Base-by-base conservation (phyloP, 2,329 filamentous ascomycete species). In the Chaetomiaceae sp. region DNA sequence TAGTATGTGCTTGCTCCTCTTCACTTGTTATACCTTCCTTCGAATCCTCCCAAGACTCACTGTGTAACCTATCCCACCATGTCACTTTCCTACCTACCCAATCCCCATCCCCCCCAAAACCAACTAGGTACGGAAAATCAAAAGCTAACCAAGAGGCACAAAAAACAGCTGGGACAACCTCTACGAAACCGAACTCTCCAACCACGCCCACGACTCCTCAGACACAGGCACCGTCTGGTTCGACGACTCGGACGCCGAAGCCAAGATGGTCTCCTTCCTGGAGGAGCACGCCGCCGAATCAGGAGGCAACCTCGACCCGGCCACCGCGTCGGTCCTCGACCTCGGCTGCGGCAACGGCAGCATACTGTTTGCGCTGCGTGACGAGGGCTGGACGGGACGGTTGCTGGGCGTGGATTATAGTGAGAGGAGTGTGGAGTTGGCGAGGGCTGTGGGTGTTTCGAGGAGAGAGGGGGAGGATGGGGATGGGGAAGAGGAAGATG, bases 191-290 rank as follows among this genome's bases (percentile, higher is more conserved):
- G 86, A 93, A 68, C 74, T 89, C 47, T 66, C 72, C 54, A 92
- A 93, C 70, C 81, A 91, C 68, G 71, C 79, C 48, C 68, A 79
- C 55, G 82, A 95, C 70, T 82, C 87, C 9, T 70, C 79, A 50
- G 88, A 96, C 73, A 86, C 86, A 53, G 92, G 92, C 59, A 95
- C 90, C 25, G 83, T 93, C 62, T 99, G 93, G 93, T 99, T 99
- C 77, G 86, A 90, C 66, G 93, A 97, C 71, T 87, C 89, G 27
- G 83, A 86, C 63, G 93, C 93, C 55, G 89, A 96, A 64, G 76
- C 83, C 55, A 91, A 91, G 64, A 82, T 95, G 53, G 70, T 95
- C 20, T 68, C 73, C 9, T 90, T 86, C 66, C 78, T 95, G 65
- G 81, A 56, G 60, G 59, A 58, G 25, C 57, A 66, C 17, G 51